Base-by-base conservation (phyloP, 345 rosid genomes). In the Capsella bursapastoris region DNA sequence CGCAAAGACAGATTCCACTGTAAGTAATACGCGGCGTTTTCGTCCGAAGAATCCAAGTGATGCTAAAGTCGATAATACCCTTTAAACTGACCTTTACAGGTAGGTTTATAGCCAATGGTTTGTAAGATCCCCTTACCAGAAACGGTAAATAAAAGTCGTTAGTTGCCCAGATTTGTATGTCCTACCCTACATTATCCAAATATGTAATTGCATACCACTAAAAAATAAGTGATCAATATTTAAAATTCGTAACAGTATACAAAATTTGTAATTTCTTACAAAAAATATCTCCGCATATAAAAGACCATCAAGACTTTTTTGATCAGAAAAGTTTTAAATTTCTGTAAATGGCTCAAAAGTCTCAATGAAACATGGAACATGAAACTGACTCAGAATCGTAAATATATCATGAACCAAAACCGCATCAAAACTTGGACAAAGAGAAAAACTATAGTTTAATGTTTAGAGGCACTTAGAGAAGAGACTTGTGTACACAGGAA, bases 401-500 rank as follows among this genome's bases (percentile, higher is more conserved):
- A 27, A 66, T 52, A 66, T 41, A 53, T 34, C 51, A 64, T 34
- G 49, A 56, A 22, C 40, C 40, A 25, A 64, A 63, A 55, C 49
- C 49, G 28, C 29, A 41, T 3, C 27, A 38, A 66, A 40, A 57
- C 60, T 57, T 66, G 61, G 37, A 49, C 15, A 48, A 44, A 57
- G 60, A 65, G 38, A 48, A 35, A 22, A 27, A 57, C 6, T 45
- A 57, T 13, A 37, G 57, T 37, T 27, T 66, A 28, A 34, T 51
- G 50, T 53, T 69, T 29, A 52, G 7, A 61, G 44, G 31, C 74
- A 74, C 50, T 74, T 66, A 35, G 56, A 77, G 81, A 85, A 85
- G 81, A 81, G 80, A 10, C 53, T 22, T 29, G 48, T 44, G 45
- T 34, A 67, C 51, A 72, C 82, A 1, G 94, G 93, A 66, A 82